Evolutionary conservation across 1,284 basidiomycete genomes (phyloP), one percentile per base, ranked within the genome.

Genomic region (Ceratobasidium sp.): DNA sequence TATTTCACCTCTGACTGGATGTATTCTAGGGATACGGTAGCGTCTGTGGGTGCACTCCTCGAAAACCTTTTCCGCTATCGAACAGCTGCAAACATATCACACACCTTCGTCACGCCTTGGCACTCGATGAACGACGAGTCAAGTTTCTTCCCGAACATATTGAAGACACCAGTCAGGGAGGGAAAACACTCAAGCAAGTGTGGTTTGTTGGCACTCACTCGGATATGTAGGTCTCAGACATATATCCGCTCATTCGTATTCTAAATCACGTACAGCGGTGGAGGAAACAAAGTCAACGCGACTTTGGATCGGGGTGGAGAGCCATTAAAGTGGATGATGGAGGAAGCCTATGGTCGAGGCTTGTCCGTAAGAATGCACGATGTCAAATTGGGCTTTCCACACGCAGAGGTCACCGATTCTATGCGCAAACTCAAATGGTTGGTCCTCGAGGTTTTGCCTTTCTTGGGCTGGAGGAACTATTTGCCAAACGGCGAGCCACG

Each of bases 201-300:
- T 80, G 80, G 81, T 80, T 80, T 69, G 76, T 79, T 6, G 81
- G 81, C 18, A 75, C 73, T 48, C 80, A 81, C 21, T 79, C 79
- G 0, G 80, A 80, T 34, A 79, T 81, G 80, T 81, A 41, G 26
- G 79, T 73, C 36, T 30, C 9, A 39, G 5, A 43, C 14, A 39
- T 14, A 14, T 23, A 2, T 41, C 21, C 18, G 6, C n/a, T 55
- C 16, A 23, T 10, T 32, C 4, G 3, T n/a, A n/a, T 6, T 18
- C 28, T n/a, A 65, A 30, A 3, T n/a, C 1, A 2, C 1, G 4
- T n/a, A n/a, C 36, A 76, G 76, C 36, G 76, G 77, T 1, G 77
- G 77, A 0, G 77, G 77, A 3, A 77, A 74, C 36, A 39, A 64
- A 18, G 30, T 30, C 23, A 77, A 77, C 45, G 9, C 26, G 3